Conservation (phyloP, 1,139 yeast genomes). For the Sugiyamaella castrensis region DNA sequence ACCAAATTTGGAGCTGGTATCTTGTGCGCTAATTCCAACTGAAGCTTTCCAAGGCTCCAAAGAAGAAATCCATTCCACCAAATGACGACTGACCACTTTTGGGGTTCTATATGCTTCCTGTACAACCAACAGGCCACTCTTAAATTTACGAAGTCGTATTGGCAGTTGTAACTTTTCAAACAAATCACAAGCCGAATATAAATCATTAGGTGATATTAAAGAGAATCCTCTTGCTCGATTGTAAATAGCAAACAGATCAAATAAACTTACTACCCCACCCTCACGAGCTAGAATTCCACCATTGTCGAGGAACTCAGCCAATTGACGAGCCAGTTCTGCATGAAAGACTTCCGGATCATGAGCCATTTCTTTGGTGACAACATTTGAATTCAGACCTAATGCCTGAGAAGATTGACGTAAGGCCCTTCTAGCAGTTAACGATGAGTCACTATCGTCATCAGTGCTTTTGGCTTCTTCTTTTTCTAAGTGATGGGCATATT, state of each 20-base stretch:
- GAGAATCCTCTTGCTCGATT: slow-evolving; percentile 61
- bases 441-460: neutral
- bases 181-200: slow-evolving; percentile 49
- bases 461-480: slow-evolving; percentile 21
- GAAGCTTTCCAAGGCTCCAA: slow-evolving; percentile 30
- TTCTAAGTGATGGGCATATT: slow-evolving; percentile 42
- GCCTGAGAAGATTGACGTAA: slow-evolving; percentile 35
- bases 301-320: slow-evolving; percentile 50
- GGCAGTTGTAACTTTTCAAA: slow-evolving; percentile 50
- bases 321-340: slow-evolving; percentile 54
- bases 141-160: slow-evolving; percentile 42
- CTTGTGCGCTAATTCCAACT: slow-evolving; percentile 43
- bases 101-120: slow-evolving; percentile 42
- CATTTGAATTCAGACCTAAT: slow-evolving; percentile 34
- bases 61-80: slow-evolving; percentile 36
- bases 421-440: slow-evolving; percentile 29
- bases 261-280: slow-evolving; percentile 57
- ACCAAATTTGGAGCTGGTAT: slow-evolving; percentile 53
- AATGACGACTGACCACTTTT: slow-evolving; percentile 35
- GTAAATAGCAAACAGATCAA: slow-evolving; percentile 59
- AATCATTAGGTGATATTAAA: slow-evolving; percentile 56
- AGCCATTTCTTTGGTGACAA: slow-evolving; percentile 40
- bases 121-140: slow-evolving; percentile 46
- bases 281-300: slow-evolving; percentile 43
- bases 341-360: slow-evolving; percentile 42